phyloP scores from a whole-genome alignment of 768 basidiomycete species.

The Udeniomyces megalosporus region DNA sequence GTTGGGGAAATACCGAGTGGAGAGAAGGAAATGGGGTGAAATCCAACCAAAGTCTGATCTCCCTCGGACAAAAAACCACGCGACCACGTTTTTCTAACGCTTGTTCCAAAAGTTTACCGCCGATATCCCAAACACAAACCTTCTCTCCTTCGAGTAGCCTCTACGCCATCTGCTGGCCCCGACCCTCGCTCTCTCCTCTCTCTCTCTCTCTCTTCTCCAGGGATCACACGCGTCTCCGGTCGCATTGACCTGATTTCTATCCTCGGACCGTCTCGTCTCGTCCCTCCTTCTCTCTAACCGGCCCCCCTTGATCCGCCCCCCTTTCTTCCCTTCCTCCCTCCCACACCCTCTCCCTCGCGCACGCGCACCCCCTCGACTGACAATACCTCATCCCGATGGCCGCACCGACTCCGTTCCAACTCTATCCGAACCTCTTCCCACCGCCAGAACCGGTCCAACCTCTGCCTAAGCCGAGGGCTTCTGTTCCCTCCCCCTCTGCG shows the following conservation, averaged over 20 bases:
- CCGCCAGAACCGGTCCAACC: no score
- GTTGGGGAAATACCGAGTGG: background rate
- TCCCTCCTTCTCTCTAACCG: background rate
- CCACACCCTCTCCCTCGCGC: no score
- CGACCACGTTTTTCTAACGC: background rate
- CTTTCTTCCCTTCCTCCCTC: background rate
- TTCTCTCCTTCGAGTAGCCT: background rate
- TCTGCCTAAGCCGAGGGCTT: no score
- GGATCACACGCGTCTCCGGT: no score
- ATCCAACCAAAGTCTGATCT: conserved; percentile 20
- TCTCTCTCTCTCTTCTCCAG: background rate
- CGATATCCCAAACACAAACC: background rate
- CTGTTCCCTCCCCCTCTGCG: no score
- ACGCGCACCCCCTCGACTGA: no score
- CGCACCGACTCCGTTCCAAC: no score
- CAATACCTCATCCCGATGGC: no score
- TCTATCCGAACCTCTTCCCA: no score
- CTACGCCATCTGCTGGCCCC: no score
- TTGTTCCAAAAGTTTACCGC: background rate
- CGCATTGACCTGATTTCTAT: no score
- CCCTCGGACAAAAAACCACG: conserved; percentile 63
- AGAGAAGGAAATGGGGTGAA: background rate
- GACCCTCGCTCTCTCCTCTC: background rate
- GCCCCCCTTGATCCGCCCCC: background rate
- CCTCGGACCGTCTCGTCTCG: no score